phyloP scores from a whole-genome alignment of 371 early-diverging fungal genomes.

The Mortierella sp. region DNA sequence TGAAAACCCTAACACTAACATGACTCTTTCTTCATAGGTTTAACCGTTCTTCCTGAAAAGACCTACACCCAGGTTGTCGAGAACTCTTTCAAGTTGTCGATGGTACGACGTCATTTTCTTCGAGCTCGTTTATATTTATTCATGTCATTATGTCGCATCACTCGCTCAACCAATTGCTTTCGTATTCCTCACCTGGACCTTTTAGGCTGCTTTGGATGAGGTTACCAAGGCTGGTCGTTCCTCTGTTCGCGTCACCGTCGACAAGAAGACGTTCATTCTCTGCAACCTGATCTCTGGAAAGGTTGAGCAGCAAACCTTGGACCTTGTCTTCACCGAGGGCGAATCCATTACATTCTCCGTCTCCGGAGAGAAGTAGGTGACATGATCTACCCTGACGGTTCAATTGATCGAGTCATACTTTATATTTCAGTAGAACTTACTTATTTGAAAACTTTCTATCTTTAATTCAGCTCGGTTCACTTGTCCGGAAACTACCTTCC shows the following conservation, averaged over 20 bases:
- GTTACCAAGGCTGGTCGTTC: slow-evolving; percentile 70
- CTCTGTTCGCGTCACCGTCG: slow-evolving; percentile 74
- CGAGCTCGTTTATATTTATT: neutral
- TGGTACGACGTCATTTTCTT: slow-evolving; percentile 60
- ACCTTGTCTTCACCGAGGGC: slow-evolving; percentile 82
- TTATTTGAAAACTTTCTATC: neutral
- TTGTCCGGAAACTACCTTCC: slow-evolving; percentile 83
- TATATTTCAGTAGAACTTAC: neutral
- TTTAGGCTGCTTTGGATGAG: slow-evolving; percentile 82
- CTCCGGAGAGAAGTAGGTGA: slow-evolving; percentile 64
- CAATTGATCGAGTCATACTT: neutral
- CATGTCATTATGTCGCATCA: neutral
- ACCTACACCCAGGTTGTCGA: slow-evolving; percentile 81
- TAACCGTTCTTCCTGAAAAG: slow-evolving; percentile 75
- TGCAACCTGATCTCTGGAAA: slow-evolving; percentile 84
- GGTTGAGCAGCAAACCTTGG: slow-evolving; percentile 80
- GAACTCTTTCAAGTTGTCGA: slow-evolving; percentile 80
- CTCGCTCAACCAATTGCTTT: neutral
- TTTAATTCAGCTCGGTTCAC: slow-evolving; percentile 63
- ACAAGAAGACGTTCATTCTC: slow-evolving; percentile 79
- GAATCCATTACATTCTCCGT: slow-evolving; percentile 80
- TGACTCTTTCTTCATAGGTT: slow-evolving; percentile 43
- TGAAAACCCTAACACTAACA: no score
- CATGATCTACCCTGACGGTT: neutral
- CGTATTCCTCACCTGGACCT: neutral